A percentile compares a stretch with the other conserved stretches of the same genome.
These are phyloP conservation scores for Xylaria multiplex DNA, from an alignment of 2,329 filamentous ascomycete species.

Conservation along the genomic window DNA sequence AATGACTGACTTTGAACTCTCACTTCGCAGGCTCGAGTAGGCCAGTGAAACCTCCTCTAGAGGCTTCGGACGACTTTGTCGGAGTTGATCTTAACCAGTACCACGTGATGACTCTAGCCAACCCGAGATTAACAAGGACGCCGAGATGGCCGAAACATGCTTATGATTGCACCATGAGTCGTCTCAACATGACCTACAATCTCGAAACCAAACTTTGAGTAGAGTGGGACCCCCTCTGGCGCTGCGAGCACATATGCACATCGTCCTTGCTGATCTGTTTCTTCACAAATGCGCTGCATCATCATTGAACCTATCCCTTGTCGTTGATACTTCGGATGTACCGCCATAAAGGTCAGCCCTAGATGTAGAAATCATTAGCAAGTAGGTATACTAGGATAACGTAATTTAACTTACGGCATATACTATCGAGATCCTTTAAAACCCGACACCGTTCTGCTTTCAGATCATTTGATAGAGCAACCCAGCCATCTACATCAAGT, in stretches of 20 bases:
- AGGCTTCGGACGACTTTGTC: conserved; percentile 22
- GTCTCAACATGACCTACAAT: conserved; percentile 38
- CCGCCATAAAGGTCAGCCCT: conserved; percentile 38
- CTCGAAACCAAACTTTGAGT: conserved; percentile 39
- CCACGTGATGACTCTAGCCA: conserved; percentile 21
- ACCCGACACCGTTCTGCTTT: conserved; percentile 32
- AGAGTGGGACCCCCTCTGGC: conserved; percentile 35
- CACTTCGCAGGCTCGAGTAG: conserved; percentile 26
- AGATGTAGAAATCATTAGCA: conserved; percentile 30
- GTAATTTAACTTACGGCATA: conserved; percentile 36
- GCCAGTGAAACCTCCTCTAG: conserved; percentile 23
- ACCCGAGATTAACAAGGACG: conserved; percentile 25
- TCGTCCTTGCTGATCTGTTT: conserved; percentile 37
- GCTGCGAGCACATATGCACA: conserved; percentile 40
- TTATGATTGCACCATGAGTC: conserved; percentile 35
- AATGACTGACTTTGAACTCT: conserved; percentile 26
- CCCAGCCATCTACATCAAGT: conserved; percentile 34
- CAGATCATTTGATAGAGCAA: conserved; percentile 31
- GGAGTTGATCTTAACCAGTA: conserved; percentile 24
- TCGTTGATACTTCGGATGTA: conserved; percentile 36
- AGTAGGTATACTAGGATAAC: conserved; percentile 28
- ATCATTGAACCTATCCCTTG: conserved; percentile 39
- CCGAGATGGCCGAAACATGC: conserved; percentile 38
- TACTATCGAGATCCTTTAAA: conserved; percentile 33
- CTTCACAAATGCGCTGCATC: conserved; percentile 37